Base-by-base conservation (phyloP, 2,329 filamentous ascomycete species). In the Colletotrichum spaethianum region DNA sequence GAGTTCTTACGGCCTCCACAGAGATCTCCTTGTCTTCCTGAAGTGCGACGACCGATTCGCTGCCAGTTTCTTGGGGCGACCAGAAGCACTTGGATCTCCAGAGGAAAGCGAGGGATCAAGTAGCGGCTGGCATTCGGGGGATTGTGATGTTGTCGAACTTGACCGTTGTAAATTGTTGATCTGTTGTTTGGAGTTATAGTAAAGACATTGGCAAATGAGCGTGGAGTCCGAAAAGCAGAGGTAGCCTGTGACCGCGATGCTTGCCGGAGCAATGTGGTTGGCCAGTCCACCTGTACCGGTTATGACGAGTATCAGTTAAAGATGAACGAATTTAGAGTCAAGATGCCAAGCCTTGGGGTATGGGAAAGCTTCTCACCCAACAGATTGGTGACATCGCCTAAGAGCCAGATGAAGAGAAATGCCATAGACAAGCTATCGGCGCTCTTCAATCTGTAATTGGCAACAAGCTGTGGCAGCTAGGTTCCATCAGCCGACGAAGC, bases 371-470 rank as follows among this genome's bases (percentile, higher is more conserved):
- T 63, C 60, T 52, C 38, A 70, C 67, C 67, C 12, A 70, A 2
- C 0, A 70, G 63, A 48, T 70, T 70, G 18, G 67, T 56, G 3
- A 70, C 36, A 0, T 70, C 67, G 4, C 67, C 67, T 0, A 67
- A 14, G 11, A 70, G 56, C 67, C 67, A 70, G 18, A 70, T 57
- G 20, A 70, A 67, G 7, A 70, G 63, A 0, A 70, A 70, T 0
- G 67, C 67, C 63, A 70, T 70, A 18, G 67, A 70, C 48, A 70
- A 42, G 55, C 67, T 70, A 23, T 70, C 67, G 9, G 67, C 67
- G 44, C 67, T 70, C 23, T 67, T 57, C 1, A 59, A 20, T 20
- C 52, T 59, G 18, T 70, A 70, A 31, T 70, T 70, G 14, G 67
- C 36, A 11, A 42, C 56, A 11, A 70, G 67, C 16, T 70, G 67